Evolutionary conservation across 2,329 filamentous ascomycete species (phyloP), one percentile per base, ranked within the genome.

Genomic region (Penicillium expansum): DNA sequence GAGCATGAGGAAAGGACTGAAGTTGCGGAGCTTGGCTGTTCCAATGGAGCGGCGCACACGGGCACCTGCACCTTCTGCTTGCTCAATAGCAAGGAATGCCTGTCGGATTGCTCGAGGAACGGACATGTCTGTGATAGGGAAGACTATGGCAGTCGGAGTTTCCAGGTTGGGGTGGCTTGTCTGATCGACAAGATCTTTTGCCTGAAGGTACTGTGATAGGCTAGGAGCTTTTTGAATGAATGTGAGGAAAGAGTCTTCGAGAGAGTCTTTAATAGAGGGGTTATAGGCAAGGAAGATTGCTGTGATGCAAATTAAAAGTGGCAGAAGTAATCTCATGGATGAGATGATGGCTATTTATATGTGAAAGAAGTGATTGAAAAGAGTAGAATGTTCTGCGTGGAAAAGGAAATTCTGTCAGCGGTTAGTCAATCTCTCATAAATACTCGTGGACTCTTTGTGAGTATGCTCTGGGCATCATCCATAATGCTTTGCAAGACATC

Each of bases 1-100:
- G 45, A 97, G 89, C 92, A 97, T 96, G 43, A 97, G 82, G 77
- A 97, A 97, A 0, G 93, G 94, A 14, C 87, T 90, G 74, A 97
- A 88, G 79, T 96, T 91, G 69, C 87, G 86, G 22, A 97, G 82
- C 63, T 89, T 83, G 5, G 89, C 83, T 1, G 91, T 96, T 65
- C 93, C 93, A 63, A 97, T 90, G 41, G 90, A 92, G 57, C 93
- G 86, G 61, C 93, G 86, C 14, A 97, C 93, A 60, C 86, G 83
- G 5, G 93, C 93, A 55, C 94, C 93, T 0, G 87, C 91, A 42
- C 93, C 93, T 75, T 97, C 93, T 29, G 90, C 80, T 75, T 96
- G 90, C 75, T 96, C 91, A 58, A 88, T 76, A 59, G 93, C 93
- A 43, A 91, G 82, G 75, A 97, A 92, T 64, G 89, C 86, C 76